Evolutionary conservation across 805 yeast genomes (phyloP), one percentile per base, ranked within the genome.

Genomic region (Saccharomyces paradoxus): DNA sequence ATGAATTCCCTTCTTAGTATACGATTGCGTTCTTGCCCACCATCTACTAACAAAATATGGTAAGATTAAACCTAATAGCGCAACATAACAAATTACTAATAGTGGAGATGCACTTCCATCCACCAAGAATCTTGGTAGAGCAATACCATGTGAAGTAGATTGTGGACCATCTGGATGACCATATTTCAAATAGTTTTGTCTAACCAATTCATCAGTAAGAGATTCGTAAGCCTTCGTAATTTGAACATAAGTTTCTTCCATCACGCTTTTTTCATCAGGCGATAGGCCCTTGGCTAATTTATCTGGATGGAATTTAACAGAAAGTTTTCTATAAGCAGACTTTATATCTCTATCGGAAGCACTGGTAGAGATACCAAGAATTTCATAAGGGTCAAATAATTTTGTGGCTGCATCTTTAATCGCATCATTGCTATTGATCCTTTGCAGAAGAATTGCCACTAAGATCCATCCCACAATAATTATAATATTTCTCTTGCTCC

Each of bases 101-200:
- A 86, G 62, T 3, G 85, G 80, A 4, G 95, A 84, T 24, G 84
- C 83, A 55, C 83, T 78, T 47, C 95, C 90, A 59, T 89, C 96
- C 30, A 95, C 87, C 57, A 94, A 77, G 72, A 88, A 89, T 67
- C 86, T 84, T 31, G 99, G 99, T 60, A 94, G 74, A 0, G 98
- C 99, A 70, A 94, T 90, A 58, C 99, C 99, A 68, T 89, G 97
- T 22, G 86, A 75, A 21, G 86, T 78, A 28, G 88, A 88, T 71
- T 89, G 96, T 46, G 96, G 96, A 47, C 99, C 99, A 74, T 94
- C 99, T 4, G 99, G 99, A 68, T 95, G 96, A 50, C 99, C 99
- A 65, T 86, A 94, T 62, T 81, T 84, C 63, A 85, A 74, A 69
- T 81, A 90, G 68, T 94, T 94, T 62, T 87, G 88, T 63, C 82